Base-by-base conservation (phyloP, 2,329 filamentous ascomycete genomes). In the Helotiales sp. region DNA sequence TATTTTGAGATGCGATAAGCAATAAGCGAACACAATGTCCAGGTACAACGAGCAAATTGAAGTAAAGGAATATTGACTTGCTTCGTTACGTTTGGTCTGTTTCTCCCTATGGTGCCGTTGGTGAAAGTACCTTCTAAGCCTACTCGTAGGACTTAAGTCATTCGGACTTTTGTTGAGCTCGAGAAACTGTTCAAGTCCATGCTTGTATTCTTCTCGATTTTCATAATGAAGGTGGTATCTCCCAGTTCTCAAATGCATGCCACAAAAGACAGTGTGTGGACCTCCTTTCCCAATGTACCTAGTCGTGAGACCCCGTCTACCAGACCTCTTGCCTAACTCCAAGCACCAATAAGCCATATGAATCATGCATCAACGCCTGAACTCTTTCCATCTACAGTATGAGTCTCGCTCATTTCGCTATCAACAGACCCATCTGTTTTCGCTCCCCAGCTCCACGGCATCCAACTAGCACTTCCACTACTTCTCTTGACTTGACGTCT, bases 381-480 rank as follows among this genome's bases (percentile, higher is more conserved):
- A 43, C 71, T 73, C 61, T 61, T 72, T 1, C 69, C 71, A 15
- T 66, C 63, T 11, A 15, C 49, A 17, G 50, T 34, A 22, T 61
- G 43, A 24, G 45, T 52, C 28, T 58, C 73, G 28, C 45, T 54
- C 60, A 69, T 70, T 3, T 67, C 61, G 24, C 69, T 68, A 64
- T 69, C 66, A 22, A 64, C 66, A 17, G 20, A 43, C 17, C 20
- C 62, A 24, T 68, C 71, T 40, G 64, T 28, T 34, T 72, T 72
- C 10, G 61, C 71, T 11, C 77, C 75, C 82, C 83, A 85, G 63
- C 79, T 80, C 83, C 83, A 85, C 7, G 83, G 82, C 77, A 84
- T 79, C 83, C 83, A 85, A 4, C 79, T 76, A 0, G 80, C 80
- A 57, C 65, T 75, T 59, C 68, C 70, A 64, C 67, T 72, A 66